These are phyloP conservation scores for Trichoderma lentiforme DNA, from an alignment of 2,329 filamentous ascomycete genomes.

Conservation along the genomic window DNA sequence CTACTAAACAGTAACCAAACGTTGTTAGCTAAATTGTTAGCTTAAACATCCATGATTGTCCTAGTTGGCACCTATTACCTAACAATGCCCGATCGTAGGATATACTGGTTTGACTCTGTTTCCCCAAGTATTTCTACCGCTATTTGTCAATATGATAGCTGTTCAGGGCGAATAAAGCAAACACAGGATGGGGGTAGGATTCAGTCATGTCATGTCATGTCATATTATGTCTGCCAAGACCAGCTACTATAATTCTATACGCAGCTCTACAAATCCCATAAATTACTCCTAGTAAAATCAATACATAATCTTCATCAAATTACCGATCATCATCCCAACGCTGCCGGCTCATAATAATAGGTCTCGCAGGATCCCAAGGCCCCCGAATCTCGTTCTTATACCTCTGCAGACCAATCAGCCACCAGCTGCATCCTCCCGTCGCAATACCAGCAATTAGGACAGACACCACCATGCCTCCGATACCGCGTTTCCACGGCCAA, in stretches of 20 bases:
- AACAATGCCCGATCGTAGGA: no score
- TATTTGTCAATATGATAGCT: no score
- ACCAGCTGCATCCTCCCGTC: conserved; percentile 96
- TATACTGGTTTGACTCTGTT: no score
- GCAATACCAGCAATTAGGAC: conserved; percentile 70
- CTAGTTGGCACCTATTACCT: no score
- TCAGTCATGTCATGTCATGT: not conserved
- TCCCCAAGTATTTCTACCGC: no score
- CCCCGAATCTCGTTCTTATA: conserved; percentile 99
- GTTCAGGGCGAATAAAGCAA: no score
- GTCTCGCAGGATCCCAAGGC: conserved; percentile 93
- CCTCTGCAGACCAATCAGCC: conserved; percentile 93
- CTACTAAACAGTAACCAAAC: no score
- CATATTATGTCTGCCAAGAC: not conserved
- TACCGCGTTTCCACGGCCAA: conserved; percentile 52
- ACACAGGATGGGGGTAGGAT: not conserved
- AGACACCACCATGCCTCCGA: conserved; percentile 74
- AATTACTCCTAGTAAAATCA: not conserved
- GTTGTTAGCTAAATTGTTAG: no score
- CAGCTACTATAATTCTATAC: not conserved
- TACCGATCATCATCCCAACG: conserved; percentile 45
- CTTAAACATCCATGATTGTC: no score
- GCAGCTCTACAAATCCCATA: not conserved
- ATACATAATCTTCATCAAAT: not conserved
- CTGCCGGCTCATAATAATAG: conserved; percentile 70